A percentile compares a stretch with the other conserved stretches of the same genome.
phyloP scores from a whole-genome alignment of 2,329 filamentous ascomycete genomes.

The Hymenoscyphus albidus region DNA sequence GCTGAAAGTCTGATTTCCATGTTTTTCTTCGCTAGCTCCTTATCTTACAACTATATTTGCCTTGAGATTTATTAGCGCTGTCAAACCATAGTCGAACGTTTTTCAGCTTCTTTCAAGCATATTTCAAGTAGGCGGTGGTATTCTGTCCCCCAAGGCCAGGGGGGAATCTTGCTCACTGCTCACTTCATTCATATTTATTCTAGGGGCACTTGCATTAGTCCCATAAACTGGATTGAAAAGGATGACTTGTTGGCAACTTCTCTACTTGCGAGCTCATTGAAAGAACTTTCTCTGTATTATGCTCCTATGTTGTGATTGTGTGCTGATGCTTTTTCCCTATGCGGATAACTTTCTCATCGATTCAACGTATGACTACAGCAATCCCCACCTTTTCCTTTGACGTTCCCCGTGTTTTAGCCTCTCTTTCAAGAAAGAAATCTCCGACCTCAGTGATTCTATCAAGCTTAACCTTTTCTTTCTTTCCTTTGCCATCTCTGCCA shows the following conservation, averaged over 20 bases:
- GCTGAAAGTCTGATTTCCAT: no score
- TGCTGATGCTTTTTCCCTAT: background rate
- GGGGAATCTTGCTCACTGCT: no score
- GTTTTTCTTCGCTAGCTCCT: no score
- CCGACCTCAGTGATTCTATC: background rate
- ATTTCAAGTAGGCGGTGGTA: no score
- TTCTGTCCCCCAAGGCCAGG: no score
- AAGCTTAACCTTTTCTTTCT: background rate
- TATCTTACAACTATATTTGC: no score
- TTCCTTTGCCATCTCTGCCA: background rate
- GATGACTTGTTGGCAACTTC: background rate
- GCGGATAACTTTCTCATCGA: background rate
- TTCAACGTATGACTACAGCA: background rate
- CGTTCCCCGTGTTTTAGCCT: background rate
- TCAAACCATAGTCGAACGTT: no score
- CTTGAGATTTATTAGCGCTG: no score
- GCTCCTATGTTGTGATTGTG: background rate
- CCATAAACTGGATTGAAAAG: background rate
- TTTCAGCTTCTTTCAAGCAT: no score
- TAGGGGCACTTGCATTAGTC: background rate
- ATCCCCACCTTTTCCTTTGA: background rate
- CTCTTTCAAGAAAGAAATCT: background rate
- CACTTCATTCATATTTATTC: background rate
- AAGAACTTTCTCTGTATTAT: background rate
- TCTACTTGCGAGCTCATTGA: background rate